These are phyloP conservation scores for Vinca minor DNA, from an alignment of 257 asterid species.

Conservation along the genomic window DNA sequence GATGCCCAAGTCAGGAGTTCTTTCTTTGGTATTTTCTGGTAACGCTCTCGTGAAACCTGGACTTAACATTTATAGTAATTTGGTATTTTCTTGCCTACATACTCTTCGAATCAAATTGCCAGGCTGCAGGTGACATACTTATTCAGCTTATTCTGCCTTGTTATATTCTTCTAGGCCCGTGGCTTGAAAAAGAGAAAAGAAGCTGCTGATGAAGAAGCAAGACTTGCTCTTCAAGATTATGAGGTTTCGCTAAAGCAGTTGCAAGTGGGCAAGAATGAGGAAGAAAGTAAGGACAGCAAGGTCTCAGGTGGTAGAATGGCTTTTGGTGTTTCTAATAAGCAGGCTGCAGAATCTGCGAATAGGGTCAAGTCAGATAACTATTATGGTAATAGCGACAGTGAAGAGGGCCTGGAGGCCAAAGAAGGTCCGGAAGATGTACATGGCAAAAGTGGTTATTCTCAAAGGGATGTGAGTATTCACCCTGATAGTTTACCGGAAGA, in stretches of 20 bases:
- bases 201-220: constrained; percentile 76
- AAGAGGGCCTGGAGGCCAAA: constrained; percentile 37
- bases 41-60: constrained; percentile 17
- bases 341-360: constrained; percentile 31
- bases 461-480: no score
- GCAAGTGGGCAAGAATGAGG: constrained; percentile 33
- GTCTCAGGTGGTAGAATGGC: constrained; percentile 60
- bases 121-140: neutral
- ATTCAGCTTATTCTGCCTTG: neutral
- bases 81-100: neutral
- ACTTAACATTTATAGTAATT: constrained; percentile 4
- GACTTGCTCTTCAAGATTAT: constrained; percentile 62
- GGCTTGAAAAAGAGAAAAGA: constrained; percentile 62
- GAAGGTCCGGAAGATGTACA: constrained; percentile 16
- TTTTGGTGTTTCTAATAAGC: constrained; percentile 61
- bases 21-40: constrained; percentile 94
- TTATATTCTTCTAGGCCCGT: constrained; percentile 41
- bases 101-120: neutral
- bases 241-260: constrained; percentile 59
- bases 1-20: constrained; percentile 71
- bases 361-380: constrained; percentile 38
- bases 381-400: constrained; percentile 73
- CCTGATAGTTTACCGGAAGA: no score
- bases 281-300: constrained; percentile 24
- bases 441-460: no score